Evolutionary conservation across 495 filamentous ascomycete genomes (phyloP).

Genomic region (Podospora comata): DNA sequence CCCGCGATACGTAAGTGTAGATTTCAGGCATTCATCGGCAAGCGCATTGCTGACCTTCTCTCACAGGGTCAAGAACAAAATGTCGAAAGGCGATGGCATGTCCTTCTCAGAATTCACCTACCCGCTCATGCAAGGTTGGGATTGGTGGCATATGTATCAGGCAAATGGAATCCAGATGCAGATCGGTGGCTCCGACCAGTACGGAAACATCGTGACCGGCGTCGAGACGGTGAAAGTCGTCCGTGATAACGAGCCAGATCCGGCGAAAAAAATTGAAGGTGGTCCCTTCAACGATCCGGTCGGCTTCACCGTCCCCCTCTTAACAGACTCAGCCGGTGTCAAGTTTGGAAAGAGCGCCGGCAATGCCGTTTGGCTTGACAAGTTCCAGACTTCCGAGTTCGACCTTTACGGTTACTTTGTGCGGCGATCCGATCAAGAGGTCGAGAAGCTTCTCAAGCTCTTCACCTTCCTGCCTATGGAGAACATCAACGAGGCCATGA

Average conservation of each 20-base stretch:
- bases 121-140: conserved; percentile 92
- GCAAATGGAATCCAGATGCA: conserved; percentile 67
- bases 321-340: conserved; percentile 77
- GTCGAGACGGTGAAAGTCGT: conserved; percentile 78
- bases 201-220: conserved; percentile 90
- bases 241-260: conserved; percentile 52
- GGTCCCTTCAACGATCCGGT: conserved; percentile 56
- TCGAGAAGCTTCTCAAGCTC: conserved; percentile 77
- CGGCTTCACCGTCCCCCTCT: conserved; percentile 84
- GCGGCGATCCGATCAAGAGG: conserved; percentile 72
- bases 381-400: conserved; percentile 71
- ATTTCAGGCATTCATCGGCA: background rate
- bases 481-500: conserved; percentile 62
- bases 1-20: conserved; percentile 75
- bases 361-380: conserved; percentile 92
- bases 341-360: conserved; percentile 97
- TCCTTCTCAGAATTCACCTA: conserved; percentile 92
- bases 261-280: conserved; percentile 20
- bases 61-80: conserved; percentile 71
- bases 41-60: background rate
- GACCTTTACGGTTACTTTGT: conserved; percentile 89
- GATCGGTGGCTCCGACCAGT: conserved; percentile 94
- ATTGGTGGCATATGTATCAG: conserved; percentile 81
- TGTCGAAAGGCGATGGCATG: conserved; percentile 82
- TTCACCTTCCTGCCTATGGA: conserved; percentile 82